phyloP scores from a whole-genome alignment of 768 basidiomycete species.

The Xerocomus brunneocitrinus region DNA sequence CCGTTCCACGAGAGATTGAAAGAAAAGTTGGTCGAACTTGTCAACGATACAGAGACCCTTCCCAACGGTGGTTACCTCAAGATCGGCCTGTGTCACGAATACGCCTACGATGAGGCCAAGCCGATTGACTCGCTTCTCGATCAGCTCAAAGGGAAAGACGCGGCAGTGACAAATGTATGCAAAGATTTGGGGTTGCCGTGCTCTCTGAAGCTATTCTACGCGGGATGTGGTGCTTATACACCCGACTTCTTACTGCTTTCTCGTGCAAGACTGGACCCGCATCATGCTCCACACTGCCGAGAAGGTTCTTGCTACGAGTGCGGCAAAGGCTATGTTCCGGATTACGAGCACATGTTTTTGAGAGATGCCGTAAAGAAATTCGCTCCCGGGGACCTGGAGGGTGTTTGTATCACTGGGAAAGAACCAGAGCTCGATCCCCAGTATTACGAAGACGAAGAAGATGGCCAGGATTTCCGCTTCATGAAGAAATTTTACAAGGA shows the following conservation, averaged over 20 bases:
- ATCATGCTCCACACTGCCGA: too few species aligned
- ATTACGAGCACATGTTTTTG: not conserved
- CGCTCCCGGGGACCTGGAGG: not conserved
- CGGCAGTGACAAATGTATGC: too few species aligned
- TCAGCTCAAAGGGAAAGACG: too few species aligned
- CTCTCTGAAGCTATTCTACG: not conserved
- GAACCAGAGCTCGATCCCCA: not conserved
- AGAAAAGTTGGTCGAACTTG: conserved; percentile 9
- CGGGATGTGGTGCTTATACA: not conserved
- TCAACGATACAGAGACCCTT: conserved; percentile 25
- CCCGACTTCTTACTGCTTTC: not conserved
- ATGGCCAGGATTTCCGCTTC: not conserved
- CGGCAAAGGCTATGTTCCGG: not conserved
- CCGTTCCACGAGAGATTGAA: conserved; percentile 1
- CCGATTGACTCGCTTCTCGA: too few species aligned
- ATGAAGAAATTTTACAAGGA: not conserved
- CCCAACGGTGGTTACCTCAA: conserved; percentile 32
- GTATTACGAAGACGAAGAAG: not conserved
- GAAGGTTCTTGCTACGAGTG: too few species aligned
- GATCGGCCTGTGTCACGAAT: conserved; percentile 34
- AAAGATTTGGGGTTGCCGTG: too few species aligned
- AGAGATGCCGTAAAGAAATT: not conserved
- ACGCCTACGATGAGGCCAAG: too few species aligned
- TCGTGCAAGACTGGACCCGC: not conserved
- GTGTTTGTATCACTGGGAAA: not conserved